Conservation (phyloP, 1,284 basidiomycete genomes). For the Mycosarcoma mackinlayi region DNA sequence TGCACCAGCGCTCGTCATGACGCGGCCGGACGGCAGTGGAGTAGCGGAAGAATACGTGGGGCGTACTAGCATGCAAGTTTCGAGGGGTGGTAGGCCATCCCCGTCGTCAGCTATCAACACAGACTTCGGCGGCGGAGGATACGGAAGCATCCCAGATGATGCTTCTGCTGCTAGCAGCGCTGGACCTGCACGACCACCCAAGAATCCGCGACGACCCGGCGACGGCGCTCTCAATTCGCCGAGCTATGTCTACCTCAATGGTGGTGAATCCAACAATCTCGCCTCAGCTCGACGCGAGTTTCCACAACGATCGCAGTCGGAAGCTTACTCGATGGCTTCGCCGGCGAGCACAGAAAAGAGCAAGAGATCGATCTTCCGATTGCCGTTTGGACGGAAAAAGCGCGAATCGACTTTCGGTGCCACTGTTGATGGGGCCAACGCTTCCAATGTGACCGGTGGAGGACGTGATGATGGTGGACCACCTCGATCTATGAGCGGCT, state of each 20-base stretch:
- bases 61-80: slow-evolving; percentile 32
- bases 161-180: slow-evolving; percentile 18
- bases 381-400: slow-evolving; percentile 49
- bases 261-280: not conserved
- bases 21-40: slow-evolving; percentile 4
- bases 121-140: not conserved
- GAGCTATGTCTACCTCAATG: slow-evolving; percentile 16
- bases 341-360: slow-evolving; percentile 16
- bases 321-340: slow-evolving; percentile 11
- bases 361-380: slow-evolving; percentile 22
- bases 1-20: slow-evolving; percentile 4
- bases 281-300: slow-evolving; percentile 22
- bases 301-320: slow-evolving; percentile 9
- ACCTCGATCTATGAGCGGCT: slow-evolving; percentile 3
- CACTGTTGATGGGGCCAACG: slow-evolving; percentile 2
- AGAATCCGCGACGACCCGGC: slow-evolving; percentile 39
- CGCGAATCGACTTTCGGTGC: slow-evolving; percentile 38
- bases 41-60: slow-evolving; percentile 1
- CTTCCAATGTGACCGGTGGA: slow-evolving; percentile 20
- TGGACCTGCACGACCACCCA: slow-evolving; percentile 31
- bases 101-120: slow-evolving; percentile 7
- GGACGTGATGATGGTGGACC: not conserved
- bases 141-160: slow-evolving; percentile 18
- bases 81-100: slow-evolving; percentile 3
- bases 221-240: slow-evolving; percentile 30